A percentile compares a stretch with the other conserved stretches of the same genome.
These are phyloP conservation scores for Grosmannia huntii DNA, from an alignment of 2,329 filamentous ascomycete genomes.

Conservation along the genomic window DNA sequence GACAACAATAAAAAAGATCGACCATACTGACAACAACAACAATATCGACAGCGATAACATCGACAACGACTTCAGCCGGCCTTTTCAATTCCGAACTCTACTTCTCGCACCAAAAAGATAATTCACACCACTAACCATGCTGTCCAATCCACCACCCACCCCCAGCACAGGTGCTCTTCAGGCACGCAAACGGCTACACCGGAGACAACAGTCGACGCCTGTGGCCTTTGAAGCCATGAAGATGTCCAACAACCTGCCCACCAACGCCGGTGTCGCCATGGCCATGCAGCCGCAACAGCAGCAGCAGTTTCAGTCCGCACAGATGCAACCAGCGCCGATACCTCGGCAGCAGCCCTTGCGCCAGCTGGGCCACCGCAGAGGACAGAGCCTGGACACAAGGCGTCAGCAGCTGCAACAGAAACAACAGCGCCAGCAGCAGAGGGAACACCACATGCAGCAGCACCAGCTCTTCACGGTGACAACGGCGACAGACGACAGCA, in stretches of 20 bases:
- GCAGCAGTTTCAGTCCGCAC: neutral
- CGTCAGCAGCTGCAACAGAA: conserved; percentile 36
- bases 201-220: conserved; percentile 80
- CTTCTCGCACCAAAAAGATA: conserved; percentile 9
- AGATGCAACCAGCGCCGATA: conserved; percentile 8
- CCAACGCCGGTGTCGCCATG: conserved; percentile 13
- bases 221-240: conserved; percentile 63
- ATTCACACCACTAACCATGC: conserved; percentile 15
- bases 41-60: conserved; percentile 7
- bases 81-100: conserved; percentile 16
- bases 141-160: conserved; percentile 38
- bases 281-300: conserved; percentile 3
- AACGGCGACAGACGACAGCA: conserved; percentile 2
- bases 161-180: conserved; percentile 35
- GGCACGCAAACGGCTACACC: conserved; percentile 61
- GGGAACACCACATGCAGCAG: conserved; percentile 12
- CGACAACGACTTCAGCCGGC: conserved; percentile 5
- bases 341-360: conserved; percentile 26
- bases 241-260: conserved; percentile 48
- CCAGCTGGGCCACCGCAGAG: conserved; percentile 56
- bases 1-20: conserved; percentile 9
- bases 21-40: conserved; percentile 8
- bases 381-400: conserved; percentile 70
- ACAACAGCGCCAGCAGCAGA: conserved; percentile 12
- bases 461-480: conserved; percentile 5